A percentile compares a stretch with the other conserved stretches of the same genome.
phyloP scores from a whole-genome alignment of 1,139 yeast genomes.

The Candida neerlandica region DNA sequence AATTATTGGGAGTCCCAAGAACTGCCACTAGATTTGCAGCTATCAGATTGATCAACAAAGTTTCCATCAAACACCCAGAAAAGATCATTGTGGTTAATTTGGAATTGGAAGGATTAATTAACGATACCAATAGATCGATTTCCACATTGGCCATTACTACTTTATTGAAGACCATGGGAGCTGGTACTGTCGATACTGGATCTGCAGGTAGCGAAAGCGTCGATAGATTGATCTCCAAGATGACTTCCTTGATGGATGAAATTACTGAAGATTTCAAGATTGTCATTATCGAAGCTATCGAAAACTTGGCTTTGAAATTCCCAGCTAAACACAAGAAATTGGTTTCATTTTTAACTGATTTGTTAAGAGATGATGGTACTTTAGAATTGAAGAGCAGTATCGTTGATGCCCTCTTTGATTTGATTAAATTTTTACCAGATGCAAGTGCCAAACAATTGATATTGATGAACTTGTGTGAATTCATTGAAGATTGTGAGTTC shows the following conservation, averaged over 20 bases:
- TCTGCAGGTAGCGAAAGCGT: conserved; percentile 62
- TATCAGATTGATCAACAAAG: conserved; percentile 81
- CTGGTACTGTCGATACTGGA: conserved; percentile 45
- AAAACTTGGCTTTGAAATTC: conserved; percentile 88
- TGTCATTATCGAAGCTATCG: conserved; percentile 92
- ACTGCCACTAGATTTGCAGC: conserved; percentile 92
- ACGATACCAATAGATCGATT: conserved; percentile 85
- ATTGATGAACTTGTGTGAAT: conserved; percentile 88
- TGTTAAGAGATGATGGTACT: conserved; percentile 90
- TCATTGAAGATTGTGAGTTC: conserved; percentile 97
- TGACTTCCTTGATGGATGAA: conserved; percentile 88
- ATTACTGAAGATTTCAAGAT: conserved; percentile 95
- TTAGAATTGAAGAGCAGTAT: conserved; percentile 81
- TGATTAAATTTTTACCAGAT: conserved; percentile 81
- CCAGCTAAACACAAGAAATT: conserved; percentile 87
- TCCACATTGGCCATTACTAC: conserved; percentile 99
- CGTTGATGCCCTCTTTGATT: conserved; percentile 87
- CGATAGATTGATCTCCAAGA: conserved; percentile 83
- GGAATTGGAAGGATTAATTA: conserved; percentile 84
- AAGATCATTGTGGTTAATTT: conserved; percentile 68
- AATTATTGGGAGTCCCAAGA: conserved; percentile 83
- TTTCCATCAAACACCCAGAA: conserved; percentile 82
- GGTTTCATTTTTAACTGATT: conserved; percentile 79
- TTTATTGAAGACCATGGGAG: conserved; percentile 90
- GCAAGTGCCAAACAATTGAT: conserved; percentile 79